Base-by-base conservation (phyloP, 2,329 filamentous ascomycete genomes). In the Macrophomina pseudophaseolina region DNA sequence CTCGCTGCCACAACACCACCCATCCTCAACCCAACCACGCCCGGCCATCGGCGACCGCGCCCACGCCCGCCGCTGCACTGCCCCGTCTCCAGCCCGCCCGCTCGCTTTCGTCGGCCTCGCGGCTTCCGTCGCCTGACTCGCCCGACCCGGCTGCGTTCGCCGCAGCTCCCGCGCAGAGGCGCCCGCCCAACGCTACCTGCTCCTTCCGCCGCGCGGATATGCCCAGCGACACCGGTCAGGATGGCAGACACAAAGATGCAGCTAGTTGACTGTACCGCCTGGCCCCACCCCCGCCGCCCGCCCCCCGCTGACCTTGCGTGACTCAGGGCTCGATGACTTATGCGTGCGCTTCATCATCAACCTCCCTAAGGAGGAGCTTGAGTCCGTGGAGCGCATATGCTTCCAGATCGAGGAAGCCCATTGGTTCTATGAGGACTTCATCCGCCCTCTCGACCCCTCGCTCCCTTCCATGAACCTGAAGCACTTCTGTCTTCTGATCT, bases 371-470 rank as follows among this genome's bases (percentile, higher is more conserved):
- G 93, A 95, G 80, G 95, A 99, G 80, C 87, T 98, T 54, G 89
- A 90, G 71, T 93, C 92, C 2, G 91, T 97, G 67, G 92, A 93
- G 76, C 91, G 95, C 76, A 95, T 99, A 80, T 98, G 94, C 81
- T 99, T 99, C 79, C 94, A 98, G 81, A 91, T 99, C 72, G 95
- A 99, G 80, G 96, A 99, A 81, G 95, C 95, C 73, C 96, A 99
- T 88, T 99, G 95, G 95, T 99, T 97, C 81, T 99, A 99, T 87
- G 95, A 99, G 84, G 95, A 99, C 80, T 99, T 99, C 77, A 93
- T 99, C 78, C 92, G 95, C 56, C 94, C 94, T 46, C 84, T 95
- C 70, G 91, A 97, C 79, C 90, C 93, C 63, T 86, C 86, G 46
- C 85, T 99, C 11, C 95, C 95, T 4, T 93, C 91, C 65, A 90